Evolutionary conservation across 495 filamentous ascomycete genomes (phyloP).

Genomic region (Zalerion maritima): DNA sequence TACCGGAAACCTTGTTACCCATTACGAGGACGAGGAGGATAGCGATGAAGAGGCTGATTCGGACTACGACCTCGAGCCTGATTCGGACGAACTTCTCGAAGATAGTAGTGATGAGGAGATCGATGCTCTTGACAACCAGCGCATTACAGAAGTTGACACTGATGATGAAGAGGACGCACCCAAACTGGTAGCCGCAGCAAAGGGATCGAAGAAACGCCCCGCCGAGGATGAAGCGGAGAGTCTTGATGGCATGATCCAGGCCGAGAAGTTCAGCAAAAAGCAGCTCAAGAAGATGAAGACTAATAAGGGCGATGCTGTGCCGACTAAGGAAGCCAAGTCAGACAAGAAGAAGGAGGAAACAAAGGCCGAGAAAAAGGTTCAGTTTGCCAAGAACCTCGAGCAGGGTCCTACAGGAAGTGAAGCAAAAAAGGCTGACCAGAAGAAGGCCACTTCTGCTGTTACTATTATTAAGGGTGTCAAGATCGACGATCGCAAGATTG

Average conservation of each 20-base stretch:
- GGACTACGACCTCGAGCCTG: conserved; percentile 70
- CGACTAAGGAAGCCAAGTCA: conserved; percentile 40
- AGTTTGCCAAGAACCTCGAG: conserved; percentile 97
- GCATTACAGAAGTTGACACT: conserved; percentile 71
- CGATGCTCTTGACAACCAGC: conserved; percentile 60
- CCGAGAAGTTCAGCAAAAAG: conserved; percentile 75
- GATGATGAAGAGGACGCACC: conserved; percentile 70
- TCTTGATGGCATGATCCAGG: conserved; percentile 66
- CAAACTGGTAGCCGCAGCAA: conserved; percentile 54
- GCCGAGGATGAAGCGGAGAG: conserved; percentile 55
- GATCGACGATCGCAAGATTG: conserved; percentile 88
- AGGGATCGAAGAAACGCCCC: conserved; percentile 77
- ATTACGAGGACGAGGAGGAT: conserved; percentile 38
- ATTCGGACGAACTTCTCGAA: conserved; percentile 45
- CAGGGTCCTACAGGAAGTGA: conserved; percentile 71
- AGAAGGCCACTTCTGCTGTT: conserved; percentile 40
- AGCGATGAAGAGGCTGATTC: conserved; percentile 53
- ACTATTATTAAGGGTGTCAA: conserved; percentile 77
- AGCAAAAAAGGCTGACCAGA: conserved; percentile 27
- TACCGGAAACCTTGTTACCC: conserved; percentile 82
- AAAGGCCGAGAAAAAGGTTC: conserved; percentile 85
- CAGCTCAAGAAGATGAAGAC: conserved; percentile 98
- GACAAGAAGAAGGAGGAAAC: conserved; percentile 33
- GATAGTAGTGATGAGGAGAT: conserved; percentile 77
- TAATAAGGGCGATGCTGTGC: conserved; percentile 75